A percentile compares a stretch with the other conserved stretches of the same genome.
Evolutionary conservation across 2,329 filamentous ascomycete species (phyloP).

Genomic region (Eurotiales sp.): DNA sequence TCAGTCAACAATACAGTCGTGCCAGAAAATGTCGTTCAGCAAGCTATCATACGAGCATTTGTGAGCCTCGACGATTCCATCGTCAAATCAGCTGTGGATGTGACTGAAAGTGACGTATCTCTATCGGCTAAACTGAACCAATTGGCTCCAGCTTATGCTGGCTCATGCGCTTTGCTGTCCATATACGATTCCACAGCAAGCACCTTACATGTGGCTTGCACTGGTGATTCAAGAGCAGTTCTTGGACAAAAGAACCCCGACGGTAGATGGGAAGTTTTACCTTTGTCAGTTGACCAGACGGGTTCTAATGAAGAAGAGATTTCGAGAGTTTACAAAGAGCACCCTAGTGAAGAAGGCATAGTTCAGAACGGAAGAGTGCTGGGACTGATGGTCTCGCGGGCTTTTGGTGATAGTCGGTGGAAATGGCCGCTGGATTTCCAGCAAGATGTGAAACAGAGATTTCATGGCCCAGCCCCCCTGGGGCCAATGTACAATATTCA

Average conservation of each 20-base stretch:
- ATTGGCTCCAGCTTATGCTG: slow-evolving; percentile 37
- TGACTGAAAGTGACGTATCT: slow-evolving; percentile 18
- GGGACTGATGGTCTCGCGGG: slow-evolving; percentile 60
- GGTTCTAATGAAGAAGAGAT: slow-evolving; percentile 60
- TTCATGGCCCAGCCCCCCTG: slow-evolving; percentile 44
- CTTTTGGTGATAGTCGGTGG: slow-evolving; percentile 66
- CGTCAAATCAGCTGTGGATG: slow-evolving; percentile 21
- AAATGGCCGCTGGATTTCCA: slow-evolving; percentile 59
- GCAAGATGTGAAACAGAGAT: slow-evolving; percentile 23
- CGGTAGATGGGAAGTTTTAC: slow-evolving; percentile 49
- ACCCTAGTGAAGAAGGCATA: slow-evolving; percentile 60
- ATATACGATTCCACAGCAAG: slow-evolving; percentile 55
- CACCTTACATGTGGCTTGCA: slow-evolving; percentile 60
- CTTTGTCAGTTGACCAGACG: slow-evolving; percentile 63
- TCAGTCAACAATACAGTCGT: neutral
- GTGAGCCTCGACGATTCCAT: slow-evolving; percentile 24
- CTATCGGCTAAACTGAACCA: slow-evolving; percentile 23
- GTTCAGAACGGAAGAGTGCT: slow-evolving; percentile 59
- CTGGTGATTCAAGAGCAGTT: slow-evolving; percentile 65
- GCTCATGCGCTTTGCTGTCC: slow-evolving; percentile 62
- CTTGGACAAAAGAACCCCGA: slow-evolving; percentile 44
- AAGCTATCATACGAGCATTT: slow-evolving; percentile 23
- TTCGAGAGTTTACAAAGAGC: slow-evolving; percentile 51
- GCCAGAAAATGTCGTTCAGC: slow-evolving; percentile 13
- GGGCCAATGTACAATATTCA: slow-evolving; percentile 28